Evolutionary conservation across 495 filamentous ascomycete genomes (phyloP), one percentile per base, ranked within the genome.

Genomic region (Aspergillus nidulans): DNA sequence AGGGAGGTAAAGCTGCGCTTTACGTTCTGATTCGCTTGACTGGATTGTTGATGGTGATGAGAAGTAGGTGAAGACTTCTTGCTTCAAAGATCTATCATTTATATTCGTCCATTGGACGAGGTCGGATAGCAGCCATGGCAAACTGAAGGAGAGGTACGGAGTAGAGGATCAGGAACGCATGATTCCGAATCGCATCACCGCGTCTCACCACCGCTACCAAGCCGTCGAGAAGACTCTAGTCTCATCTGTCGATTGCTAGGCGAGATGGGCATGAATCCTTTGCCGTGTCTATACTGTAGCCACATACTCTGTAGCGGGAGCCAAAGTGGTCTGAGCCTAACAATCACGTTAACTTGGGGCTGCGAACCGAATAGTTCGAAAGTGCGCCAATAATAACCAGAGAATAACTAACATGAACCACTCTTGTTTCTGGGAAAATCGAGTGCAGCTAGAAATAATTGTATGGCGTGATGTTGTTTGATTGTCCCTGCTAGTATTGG

Each of bases 121-220:
- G 10, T 12, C 26, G 4, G 26, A 28, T 34, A 6, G 30, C 30
- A 34, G 15, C 30, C 30, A 34, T 34, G 30, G 8, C 30, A 34
- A 12, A 2, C 30, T 12, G 10, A 13, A 34, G 30, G 30, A 34
- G 30, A 34, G 15, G 30, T 12, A 34, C 30, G 30, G 30, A 34
- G 30, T 34, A 34, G 3, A 23, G 40, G 3, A 3, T 1, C 18
- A 43, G 51, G 41, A 53, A 53, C n/a, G 15, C 25, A 32, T 13
- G 30, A 38, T 43, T 46, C 51, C 51, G 51, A 38, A 25, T 53
- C 51, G 46, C 51, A 40, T 53, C 42, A 53, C 28, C 26, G 8
- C 20, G 20, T 26, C 44, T 47, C 25, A 32, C 26, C 44, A 10
- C 44, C 15, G 15, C 26, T 15, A 5, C 24, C n/a, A 9, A 26